Conservation (phyloP, 164 flowering plant species). For the Paratinospora sagittata region DNA sequence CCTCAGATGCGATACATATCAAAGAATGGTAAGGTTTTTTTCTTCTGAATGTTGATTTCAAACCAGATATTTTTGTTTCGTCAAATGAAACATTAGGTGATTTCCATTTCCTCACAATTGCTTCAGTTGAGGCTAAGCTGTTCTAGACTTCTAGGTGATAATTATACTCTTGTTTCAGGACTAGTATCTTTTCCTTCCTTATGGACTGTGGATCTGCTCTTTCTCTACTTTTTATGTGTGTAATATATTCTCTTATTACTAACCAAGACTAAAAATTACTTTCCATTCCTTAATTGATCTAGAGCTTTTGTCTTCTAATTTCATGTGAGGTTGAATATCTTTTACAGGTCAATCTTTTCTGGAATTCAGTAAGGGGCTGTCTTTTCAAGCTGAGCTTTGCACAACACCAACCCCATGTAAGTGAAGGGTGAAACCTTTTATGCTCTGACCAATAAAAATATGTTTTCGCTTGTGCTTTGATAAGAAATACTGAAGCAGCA, state of each 20-base stretch:
- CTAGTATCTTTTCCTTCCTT: too few species aligned
- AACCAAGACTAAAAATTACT: too few species aligned
- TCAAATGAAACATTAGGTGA: background rate
- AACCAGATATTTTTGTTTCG: background rate
- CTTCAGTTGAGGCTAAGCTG: too few species aligned
- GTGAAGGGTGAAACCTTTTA: conserved; percentile 16
- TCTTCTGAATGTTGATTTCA: background rate
- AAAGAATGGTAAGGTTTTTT: conserved; percentile 52
- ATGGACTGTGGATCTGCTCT: too few species aligned
- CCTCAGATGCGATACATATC: conserved; percentile 73
- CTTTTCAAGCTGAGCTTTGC: conserved; percentile 63
- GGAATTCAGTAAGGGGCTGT: conserved; percentile 59
- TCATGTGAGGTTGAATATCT: conserved; percentile 5
- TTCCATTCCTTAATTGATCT: too few species aligned
- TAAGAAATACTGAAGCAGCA: background rate
- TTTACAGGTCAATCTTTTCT: conserved; percentile 55
- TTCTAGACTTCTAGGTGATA: too few species aligned
- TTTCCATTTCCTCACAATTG: too few species aligned
- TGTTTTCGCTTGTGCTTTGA: background rate
- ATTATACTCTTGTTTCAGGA: too few species aligned
- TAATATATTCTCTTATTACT: too few species aligned
- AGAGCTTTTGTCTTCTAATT: background rate
- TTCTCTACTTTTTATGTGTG: too few species aligned
- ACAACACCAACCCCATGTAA: conserved; percentile 55
- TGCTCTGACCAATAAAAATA: background rate